Base-by-base conservation (phyloP, 140 eudicot genomes). In the Artemisia princeps region DNA sequence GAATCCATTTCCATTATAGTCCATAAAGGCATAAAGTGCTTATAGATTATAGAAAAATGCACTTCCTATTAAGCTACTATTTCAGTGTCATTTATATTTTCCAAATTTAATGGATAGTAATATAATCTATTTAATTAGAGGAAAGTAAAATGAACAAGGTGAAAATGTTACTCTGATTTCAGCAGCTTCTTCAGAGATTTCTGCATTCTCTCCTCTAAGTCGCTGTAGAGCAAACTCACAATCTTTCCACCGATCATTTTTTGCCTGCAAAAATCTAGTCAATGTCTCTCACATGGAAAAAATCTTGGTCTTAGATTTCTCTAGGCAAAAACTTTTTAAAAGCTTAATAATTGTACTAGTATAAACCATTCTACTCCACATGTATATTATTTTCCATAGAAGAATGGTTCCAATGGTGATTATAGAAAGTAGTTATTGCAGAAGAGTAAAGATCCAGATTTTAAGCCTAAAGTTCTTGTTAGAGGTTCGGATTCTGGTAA, bases 181-280 rank as follows among this genome's bases (percentile, higher is more conserved):
- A 72, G 81, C 81, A 24, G 89, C 87, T 80, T 86, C 97, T 37
- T 66, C 73, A 8, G 77, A 73, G 24, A 84, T 82, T 55, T 86
- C 77, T 5, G 84, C 83, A 37, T 80, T 77, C 64, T 74, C 53
- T 53, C 97, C 97, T 63, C 95, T 78, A 53, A 86, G 94, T 73
- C 69, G 59, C 45, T 78, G 86, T 48, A 89, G 68, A 74, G 95
- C 80, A 63, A 74, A 77, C 71, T 78, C 89, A 59, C 74, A 73
- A 17, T 78, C 89, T 69, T 80, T 69, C 84, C 86, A 78, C 17
- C 52, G 37, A 45, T 84, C 87, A 10, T 57, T 50, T 70, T 79
- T 89, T 1, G 91, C 89, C 97, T 89, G 89, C 62, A 72, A 60
- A 73, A 60, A 57, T 26, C 57, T 60, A 70, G 2, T 10, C 2